Evolutionary conservation across 495 filamentous ascomycete species (phyloP), one percentile per base, ranked within the genome.

Genomic region (Trichoderma parareesei): DNA sequence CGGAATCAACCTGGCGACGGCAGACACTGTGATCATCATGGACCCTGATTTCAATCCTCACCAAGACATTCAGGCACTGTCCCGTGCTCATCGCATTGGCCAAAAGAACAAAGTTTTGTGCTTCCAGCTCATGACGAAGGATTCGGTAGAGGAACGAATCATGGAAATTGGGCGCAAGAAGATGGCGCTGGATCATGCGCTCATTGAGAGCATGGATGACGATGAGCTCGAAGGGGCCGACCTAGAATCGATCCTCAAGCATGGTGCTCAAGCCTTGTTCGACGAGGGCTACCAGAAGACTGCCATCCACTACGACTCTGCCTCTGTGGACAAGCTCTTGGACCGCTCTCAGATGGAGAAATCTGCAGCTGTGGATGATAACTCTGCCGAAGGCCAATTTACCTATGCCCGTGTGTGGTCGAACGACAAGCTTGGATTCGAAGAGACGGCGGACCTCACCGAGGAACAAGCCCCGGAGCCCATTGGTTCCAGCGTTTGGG

Each of bases 1-100:
- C 2, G 94, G 94, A 16, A 99, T 99, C 78, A 99, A 99, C 70
- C 84, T 99, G 59, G 94, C 95, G 0, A 96, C 91, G 38, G 94
- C 94, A 3, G 94, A 99, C 70, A 99, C 95, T 0, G 94, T 99
- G 67, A 97, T 99, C 63, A 97, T 99, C 60, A 87, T 97, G 68
- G 94, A 99, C 71, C 95, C 94, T 0, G 94, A 99, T 70, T 98
- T 96, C 78, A 99, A 99, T 68, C 94, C 94, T 0, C 94, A 98
- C 69, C 94, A 98, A 73, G 94, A 99, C 71, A 91, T 98, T 67
- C 94, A 99, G 74, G 94, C 94, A 0, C 77, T 98, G 5, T 96
- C 92, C 8, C 87, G 94, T 66, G 95, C 93, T 33, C 94, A 99
- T 74, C 86, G 94, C 40, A 97, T 99, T 64, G 94, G 94, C 0